Percentiles rank a stretch among this genome's conserved stretches.
Evolutionary conservation across 768 basidiomycete species (phyloP).

Genomic region (Lentinula sp.): DNA sequence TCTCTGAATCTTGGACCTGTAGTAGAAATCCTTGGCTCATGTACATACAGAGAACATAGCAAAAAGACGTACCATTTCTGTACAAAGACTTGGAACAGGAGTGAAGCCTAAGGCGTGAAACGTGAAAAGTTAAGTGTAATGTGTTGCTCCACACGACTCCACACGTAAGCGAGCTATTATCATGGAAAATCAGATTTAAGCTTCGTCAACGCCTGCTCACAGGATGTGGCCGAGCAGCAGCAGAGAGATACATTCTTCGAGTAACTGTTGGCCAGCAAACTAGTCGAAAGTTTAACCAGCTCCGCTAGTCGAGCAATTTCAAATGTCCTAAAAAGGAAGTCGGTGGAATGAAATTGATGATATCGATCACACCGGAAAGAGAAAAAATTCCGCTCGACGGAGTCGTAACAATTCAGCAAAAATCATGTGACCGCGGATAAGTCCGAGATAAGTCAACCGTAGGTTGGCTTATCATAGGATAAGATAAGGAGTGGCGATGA

Average conservation of each 20-base stretch:
- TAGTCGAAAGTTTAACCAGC: neutral
- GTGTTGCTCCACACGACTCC: slow-evolving; percentile 20
- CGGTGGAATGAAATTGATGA: neutral
- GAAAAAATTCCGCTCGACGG: no score
- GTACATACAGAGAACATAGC: neutral
- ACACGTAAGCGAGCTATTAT: slow-evolving; percentile 6
- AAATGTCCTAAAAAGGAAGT: neutral
- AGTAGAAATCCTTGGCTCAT: slow-evolving; percentile 12
- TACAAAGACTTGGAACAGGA: neutral
- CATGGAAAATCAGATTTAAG: neutral
- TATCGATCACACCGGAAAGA: no score
- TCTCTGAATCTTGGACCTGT: slow-evolving; percentile 36
- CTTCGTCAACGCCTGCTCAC: neutral
- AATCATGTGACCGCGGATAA: no score
- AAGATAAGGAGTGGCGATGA: no score
- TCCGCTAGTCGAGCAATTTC: neutral
- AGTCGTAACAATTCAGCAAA: no score
- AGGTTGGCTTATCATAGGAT: no score
- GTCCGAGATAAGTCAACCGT: no score
- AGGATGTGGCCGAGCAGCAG: neutral
- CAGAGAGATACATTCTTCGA: neutral
- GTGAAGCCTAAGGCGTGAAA: neutral
- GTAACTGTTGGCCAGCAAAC: neutral
- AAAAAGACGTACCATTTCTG: neutral
- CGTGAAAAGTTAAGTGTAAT: slow-evolving; percentile 28